Evolutionary conservation across 2,329 filamentous ascomycete genomes (phyloP).

Genomic region (Claviceps maximensis): DNA sequence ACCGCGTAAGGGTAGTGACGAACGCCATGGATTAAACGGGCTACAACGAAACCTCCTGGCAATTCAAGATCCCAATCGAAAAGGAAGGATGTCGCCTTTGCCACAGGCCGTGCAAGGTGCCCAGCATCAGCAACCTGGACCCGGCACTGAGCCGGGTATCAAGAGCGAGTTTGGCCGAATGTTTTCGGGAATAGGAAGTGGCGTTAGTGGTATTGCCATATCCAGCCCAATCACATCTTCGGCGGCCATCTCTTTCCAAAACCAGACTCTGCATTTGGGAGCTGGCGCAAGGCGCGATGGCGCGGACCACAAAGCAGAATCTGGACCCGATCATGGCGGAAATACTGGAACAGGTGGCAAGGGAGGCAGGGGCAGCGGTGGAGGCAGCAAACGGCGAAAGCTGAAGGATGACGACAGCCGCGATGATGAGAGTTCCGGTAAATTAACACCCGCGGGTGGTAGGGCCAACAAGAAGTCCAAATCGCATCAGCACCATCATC

Average conservation of each 20-base stretch:
- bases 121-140: conserved; percentile 66
- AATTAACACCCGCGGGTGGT: conserved; percentile 41
- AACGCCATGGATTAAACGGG: conserved; percentile 22
- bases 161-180: conserved; percentile 92
- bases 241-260: conserved; percentile 29
- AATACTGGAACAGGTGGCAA: conserved; percentile 26
- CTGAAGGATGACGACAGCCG: conserved; percentile 62
- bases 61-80: conserved; percentile 68
- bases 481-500: conserved; percentile 51
- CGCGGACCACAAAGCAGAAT: conserved; percentile 30
- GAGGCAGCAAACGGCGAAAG: conserved; percentile 47
- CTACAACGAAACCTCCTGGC: conserved; percentile 54
- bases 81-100: conserved; percentile 73
- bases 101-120: conserved; percentile 91
- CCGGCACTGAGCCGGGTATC: conserved; percentile 72
- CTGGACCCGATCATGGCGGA: conserved; percentile 23
- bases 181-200: conserved; percentile 76
- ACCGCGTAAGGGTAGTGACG: conserved; percentile 25
- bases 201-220: conserved; percentile 35
- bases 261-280: conserved; percentile 9
- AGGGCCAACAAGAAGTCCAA: conserved; percentile 56
- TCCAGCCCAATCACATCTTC: conserved; percentile 36
- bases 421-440: conserved; percentile 54
- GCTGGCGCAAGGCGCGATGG: conserved; percentile 39
- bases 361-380: conserved; percentile 30